Base-by-base conservation (phyloP, 768 basidiomycete genomes). In the Boletus patriciae region DNA sequence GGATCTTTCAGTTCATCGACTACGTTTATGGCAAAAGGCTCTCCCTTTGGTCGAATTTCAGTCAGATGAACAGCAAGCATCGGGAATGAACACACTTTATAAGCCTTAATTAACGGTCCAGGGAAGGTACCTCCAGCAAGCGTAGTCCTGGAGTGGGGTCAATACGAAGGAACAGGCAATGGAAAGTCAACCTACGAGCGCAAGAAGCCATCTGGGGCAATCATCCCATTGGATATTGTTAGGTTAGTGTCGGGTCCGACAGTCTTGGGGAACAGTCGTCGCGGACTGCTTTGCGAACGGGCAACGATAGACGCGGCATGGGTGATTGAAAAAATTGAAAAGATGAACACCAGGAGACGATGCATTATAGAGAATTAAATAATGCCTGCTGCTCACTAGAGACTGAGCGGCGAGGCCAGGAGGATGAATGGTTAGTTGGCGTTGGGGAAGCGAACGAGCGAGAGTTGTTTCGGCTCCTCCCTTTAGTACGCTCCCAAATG, bases 141-240 rank as follows among this genome's bases (percentile, higher is more conserved):
- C 15, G 63, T 52, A 15, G 68, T 42, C 12, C 67, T 69, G 23
- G 10, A 11, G 3, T 5, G 33, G 9, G 19, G 29, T 60, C 31
- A 59, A 44, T 34, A 18, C 10, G 29, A 45, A 27, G 31, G 15
- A 29, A 13, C 0, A n/a, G 18, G 3, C 8, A n/a, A 46, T 21
- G 4, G 2, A 44, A 38, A 40, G 43, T 38, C 10, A 52, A 68
- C 78, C 25, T 47, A 78, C 77, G 76, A 73, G 56, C 80, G 73
- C 47, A 59, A 60, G 56, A 78, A 81, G 19, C 82, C 80, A 72
- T 83, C 83, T 4, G 83, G 82, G 23, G 77, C 57, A 49, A 83
- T 74, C 27, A 60, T 45, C 25, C 59, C 61, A 62, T 80, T 81
- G 6, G 70, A 67, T 29, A 82, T 73, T n/a, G 67, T 64, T 7